phyloP scores from a whole-genome alignment of 140 eudicot species.

The Oenanthe javanica region DNA sequence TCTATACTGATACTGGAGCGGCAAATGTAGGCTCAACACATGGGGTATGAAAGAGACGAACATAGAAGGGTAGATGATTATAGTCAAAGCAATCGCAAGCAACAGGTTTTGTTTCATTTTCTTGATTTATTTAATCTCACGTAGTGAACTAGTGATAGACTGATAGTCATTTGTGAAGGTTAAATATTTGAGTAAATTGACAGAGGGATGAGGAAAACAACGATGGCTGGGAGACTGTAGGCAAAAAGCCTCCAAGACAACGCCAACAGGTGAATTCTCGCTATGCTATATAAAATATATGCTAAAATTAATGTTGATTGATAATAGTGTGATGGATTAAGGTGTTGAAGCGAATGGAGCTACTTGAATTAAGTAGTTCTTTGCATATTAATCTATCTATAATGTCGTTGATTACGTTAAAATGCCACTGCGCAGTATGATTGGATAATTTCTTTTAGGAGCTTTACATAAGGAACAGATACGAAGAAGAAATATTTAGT shows the following conservation, averaged over 20 bases:
- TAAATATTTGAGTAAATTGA: slow-evolving; percentile 1
- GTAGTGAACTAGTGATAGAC: neutral
- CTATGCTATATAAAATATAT: slow-evolving; percentile 1
- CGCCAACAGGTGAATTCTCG: slow-evolving; percentile 47
- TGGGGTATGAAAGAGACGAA: slow-evolving; percentile 30
- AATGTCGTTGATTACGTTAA: neutral
- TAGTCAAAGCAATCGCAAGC: slow-evolving; percentile 22
- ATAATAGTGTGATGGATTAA: neutral
- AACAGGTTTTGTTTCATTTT: slow-evolving; percentile 24
- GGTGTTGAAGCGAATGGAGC: neutral
- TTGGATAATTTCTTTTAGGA: neutral
- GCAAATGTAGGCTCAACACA: slow-evolving; percentile 24
- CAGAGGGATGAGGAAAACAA: slow-evolving; percentile 38
- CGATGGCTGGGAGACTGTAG: slow-evolving; percentile 94
- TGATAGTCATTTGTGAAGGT: neutral
- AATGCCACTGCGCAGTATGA: neutral
- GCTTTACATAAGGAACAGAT: neutral
- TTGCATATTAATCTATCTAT: neutral
- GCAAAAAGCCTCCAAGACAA: slow-evolving; percentile 52
- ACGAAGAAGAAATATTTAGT: neutral
- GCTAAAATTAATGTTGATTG: neutral
- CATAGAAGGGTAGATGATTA: slow-evolving; percentile 25
- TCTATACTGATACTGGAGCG: neutral
- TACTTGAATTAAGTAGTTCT: neutral
- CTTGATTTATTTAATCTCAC: neutral